Conservation (phyloP, 768 basidiomycete genomes). For the Russula abietina region DNA sequence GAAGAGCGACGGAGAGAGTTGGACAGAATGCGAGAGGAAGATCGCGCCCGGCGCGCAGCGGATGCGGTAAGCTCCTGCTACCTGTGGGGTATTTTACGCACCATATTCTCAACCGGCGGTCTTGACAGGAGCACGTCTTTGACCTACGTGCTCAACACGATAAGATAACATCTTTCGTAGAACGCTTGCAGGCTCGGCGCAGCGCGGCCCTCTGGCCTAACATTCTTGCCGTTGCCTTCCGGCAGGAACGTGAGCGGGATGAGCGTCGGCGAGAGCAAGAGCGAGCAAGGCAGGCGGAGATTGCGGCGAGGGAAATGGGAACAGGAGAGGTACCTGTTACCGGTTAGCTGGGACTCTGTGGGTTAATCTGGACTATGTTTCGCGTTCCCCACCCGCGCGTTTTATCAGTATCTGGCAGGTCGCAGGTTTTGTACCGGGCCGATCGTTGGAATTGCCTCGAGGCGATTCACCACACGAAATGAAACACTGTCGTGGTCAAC, state of each 20-base stretch:
- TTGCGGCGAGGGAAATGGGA: constrained; percentile 10
- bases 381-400: neutral
- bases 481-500: neutral
- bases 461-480: constrained; percentile 6
- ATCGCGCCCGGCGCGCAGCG: constrained; percentile 26
- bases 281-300: constrained; percentile 7
- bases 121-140: constrained; percentile 26
- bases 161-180: constrained; percentile 27
- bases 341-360: constrained; percentile 9
- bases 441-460: constrained; percentile 14
- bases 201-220: constrained; percentile 25
- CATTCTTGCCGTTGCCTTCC: constrained; percentile 24
- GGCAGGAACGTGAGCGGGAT: constrained; percentile 24
- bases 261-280: constrained; percentile 20
- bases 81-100: neutral
- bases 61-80: constrained; percentile 17
- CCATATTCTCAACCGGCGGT: neutral
- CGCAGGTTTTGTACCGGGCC: constrained; percentile 1
- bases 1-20: constrained; percentile 29
- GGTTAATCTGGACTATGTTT: constrained; percentile 10
- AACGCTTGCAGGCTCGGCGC: constrained; percentile 22
- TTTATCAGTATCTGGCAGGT: constrained; percentile 19
- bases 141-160: constrained; percentile 28
- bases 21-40: constrained; percentile 29
- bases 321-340: constrained; percentile 14